Base-by-base conservation (phyloP, 75 land plant species). In the Pinus tabuliformis region DNA sequence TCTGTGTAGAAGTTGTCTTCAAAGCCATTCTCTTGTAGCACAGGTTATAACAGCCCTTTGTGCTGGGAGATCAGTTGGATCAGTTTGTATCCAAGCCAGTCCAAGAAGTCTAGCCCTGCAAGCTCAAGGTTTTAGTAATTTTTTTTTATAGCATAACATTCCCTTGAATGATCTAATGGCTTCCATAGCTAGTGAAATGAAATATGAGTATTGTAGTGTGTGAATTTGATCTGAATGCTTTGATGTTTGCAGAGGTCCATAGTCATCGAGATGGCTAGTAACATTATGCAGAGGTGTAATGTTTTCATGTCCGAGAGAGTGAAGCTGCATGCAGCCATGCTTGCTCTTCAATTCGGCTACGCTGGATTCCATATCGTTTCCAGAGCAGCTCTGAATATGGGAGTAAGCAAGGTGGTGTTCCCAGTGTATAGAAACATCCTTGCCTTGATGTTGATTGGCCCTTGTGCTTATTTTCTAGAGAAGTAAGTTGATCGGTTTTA, bases 331-430 rank as follows among this genome's bases (percentile, higher is more conserved):
- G 14, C 82, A 66, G 97, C 92, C 70, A 83, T 92, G 91, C 56
- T 88, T 75, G 84, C 91, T 70, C 80, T 90, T 81, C 89, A 90
- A 79, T 88, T 90, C 75, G 95, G 98, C 56, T 94, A 87, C 77
- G 99, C 93, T 16, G 97, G 97, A 13, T 96, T 94, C 78, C 92
- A 90, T 76, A 90, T 94, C 56, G 93, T 96, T 73, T 88, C 99
- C 4, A 87, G 91, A 66, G 86, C 87, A 11, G 97, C 95, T n/a
- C 90, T 96, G 58, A 83, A 86, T 62, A 86, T 83, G 86, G 99
- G 99, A 33, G 78, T 92, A 28, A 92, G 92, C 81, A 94, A 86
- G 49, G 64, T 90, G 58, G 97, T 96, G 17, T 96, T 84, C 78
- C 90, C 91, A 12, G 88, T 92, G 18, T 96, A 94, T 59, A 76